Evolutionary conservation across 2,329 filamentous ascomycete genomes (phyloP).

Genomic region (Bipolaris gigantea): DNA sequence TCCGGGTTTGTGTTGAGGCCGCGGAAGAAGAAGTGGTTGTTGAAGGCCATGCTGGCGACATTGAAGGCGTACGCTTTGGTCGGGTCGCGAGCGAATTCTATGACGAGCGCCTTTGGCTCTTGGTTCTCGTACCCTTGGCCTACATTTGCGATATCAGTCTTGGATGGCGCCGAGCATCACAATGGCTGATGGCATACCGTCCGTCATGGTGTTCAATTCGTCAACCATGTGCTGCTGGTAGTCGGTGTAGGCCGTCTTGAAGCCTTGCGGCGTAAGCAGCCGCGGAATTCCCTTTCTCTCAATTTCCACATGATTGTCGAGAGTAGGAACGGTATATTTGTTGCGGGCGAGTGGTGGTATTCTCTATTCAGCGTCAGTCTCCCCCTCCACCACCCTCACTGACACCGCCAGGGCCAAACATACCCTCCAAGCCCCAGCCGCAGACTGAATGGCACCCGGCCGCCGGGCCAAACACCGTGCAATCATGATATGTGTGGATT

Average conservation of each 20-base stretch:
- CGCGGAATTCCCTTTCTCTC: conserved; percentile 63
- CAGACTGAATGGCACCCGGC: conserved; percentile 28
- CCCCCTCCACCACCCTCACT: conserved; percentile 9
- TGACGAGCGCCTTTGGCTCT: conserved; percentile 67
- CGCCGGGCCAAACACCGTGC: conserved; percentile 38
- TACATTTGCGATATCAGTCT: conserved; percentile 40
- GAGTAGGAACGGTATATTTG: conserved; percentile 53
- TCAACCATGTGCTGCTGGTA: conserved; percentile 76
- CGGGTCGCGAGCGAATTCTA: conserved; percentile 78
- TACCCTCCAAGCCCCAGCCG: conserved; percentile 28
- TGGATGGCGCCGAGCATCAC: not conserved
- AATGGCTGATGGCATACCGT: conserved; percentile 56
- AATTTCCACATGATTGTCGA: conserved; percentile 52
- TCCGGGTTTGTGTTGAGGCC: conserved; percentile 47
- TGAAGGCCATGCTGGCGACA: conserved; percentile 93
- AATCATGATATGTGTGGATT: conserved; percentile 35
- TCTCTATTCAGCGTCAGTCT: conserved; percentile 37
- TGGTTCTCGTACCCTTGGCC: conserved; percentile 66
- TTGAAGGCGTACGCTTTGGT: conserved; percentile 83
- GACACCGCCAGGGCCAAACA: conserved; percentile 5
- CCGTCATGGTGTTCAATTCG: conserved; percentile 73
- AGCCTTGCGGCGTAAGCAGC: conserved; percentile 70
- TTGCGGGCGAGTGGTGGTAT: conserved; percentile 25
- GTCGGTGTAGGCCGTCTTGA: conserved; percentile 76
- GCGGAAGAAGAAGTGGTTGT: conserved; percentile 84